Evolutionary conservation across 495 filamentous ascomycete species (phyloP), one percentile per base, ranked within the genome.

Genomic region (Neurospora intermedia): DNA sequence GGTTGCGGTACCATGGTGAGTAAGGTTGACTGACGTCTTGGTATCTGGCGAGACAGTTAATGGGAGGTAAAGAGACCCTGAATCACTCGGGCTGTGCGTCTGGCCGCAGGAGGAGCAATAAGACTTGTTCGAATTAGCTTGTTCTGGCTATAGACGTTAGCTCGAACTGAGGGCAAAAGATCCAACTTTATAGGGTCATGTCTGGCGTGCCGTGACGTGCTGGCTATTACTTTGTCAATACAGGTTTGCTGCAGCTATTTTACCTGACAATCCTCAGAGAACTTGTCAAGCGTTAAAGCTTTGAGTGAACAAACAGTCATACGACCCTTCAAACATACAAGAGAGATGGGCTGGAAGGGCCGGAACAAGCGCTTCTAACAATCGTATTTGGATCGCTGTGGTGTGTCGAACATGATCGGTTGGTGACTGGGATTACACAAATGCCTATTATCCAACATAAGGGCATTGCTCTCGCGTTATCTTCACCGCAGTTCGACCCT

Each of bases 401-500:
- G 6, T 66, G 54, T 66, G 27, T 66, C 54, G 54, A 31, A 43
- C 20, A 70, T 35, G 69, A 10, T 74, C 40, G 35, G 31, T 41
- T 7, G 59, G 66, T 31, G 38, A 35, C 15, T 75, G 59, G 13
- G 23, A 42, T 10, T 69, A 20, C 27, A 20, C n/a, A 54, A 10
- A 45, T 15, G 13, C 43, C 54, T 13, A 27, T 31, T 13, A 13
- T 31, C 23, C 8, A 62, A 13, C 11, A 62, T 4, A 31, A 62
- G 4, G 16, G 16, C 35, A 23, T 35, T 35, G 54, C 9, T 66
- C 15, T 35, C 7, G 54, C 11, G 6, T 11, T 40, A 39, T 66
- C 23, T 43, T 76, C 69, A 81, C 43, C 74, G 69, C 23, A 83
- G 70, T 77, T 93, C 91, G 20, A 97, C 88, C 72, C 94, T 82